Conservation (phyloP, 2,329 filamentous ascomycete species). For the Fusarium foetens region DNA sequence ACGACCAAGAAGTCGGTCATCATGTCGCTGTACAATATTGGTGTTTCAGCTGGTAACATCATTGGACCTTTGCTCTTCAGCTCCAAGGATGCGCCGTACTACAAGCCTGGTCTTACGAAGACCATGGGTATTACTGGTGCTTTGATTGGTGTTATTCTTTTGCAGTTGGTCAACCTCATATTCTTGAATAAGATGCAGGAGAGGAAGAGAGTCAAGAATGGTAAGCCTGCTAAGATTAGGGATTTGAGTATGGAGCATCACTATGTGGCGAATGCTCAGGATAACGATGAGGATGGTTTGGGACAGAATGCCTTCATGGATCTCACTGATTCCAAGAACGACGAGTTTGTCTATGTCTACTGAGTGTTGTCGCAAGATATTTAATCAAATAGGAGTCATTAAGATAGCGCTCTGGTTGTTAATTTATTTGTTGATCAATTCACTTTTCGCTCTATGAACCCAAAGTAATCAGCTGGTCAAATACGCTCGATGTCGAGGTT, state of each 20-base stretch:
- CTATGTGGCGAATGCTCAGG: constrained; percentile 44
- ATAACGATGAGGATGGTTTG: constrained; percentile 37
- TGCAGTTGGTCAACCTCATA: constrained; percentile 66
- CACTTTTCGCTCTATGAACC: accelerated
- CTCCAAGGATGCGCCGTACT: constrained; percentile 65
- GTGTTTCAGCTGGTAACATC: constrained; percentile 71
- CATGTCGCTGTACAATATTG: constrained; percentile 72
- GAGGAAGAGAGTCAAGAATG: constrained; percentile 64
- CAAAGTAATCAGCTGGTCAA: accelerated
- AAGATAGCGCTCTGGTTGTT: not conserved
- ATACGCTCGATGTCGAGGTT: accelerated
- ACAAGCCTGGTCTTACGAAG: constrained; percentile 65
- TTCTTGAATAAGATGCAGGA: constrained; percentile 68
- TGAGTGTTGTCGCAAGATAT: constrained; percentile 38
- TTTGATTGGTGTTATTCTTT: constrained; percentile 60
- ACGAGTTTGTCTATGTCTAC: constrained; percentile 74
- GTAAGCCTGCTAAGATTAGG: constrained; percentile 68
- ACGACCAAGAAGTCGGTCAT: constrained; percentile 73
- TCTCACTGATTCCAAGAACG: constrained; percentile 72
- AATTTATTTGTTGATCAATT: not conserved
- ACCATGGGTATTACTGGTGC: constrained; percentile 66
- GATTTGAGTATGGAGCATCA: constrained; percentile 69
- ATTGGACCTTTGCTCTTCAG: constrained; percentile 73
- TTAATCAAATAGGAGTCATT: not conserved
- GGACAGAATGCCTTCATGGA: constrained; percentile 67